Evolutionary conservation across 345 rosid genomes (phyloP).

Genomic region (Trapa bicornis): DNA sequence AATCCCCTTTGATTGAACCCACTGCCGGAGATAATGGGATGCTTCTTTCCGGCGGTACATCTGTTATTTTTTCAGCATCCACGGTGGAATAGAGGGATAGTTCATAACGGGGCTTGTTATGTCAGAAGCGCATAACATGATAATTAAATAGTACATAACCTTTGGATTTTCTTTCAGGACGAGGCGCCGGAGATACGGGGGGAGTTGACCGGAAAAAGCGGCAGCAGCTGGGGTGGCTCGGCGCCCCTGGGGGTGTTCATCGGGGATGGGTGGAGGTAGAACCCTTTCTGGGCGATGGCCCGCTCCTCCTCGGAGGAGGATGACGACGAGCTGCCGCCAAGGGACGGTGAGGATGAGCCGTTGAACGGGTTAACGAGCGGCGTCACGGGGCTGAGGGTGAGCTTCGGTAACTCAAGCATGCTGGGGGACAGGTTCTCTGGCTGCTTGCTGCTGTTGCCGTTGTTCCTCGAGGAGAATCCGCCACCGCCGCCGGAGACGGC

Average conservation of each 20-base stretch:
- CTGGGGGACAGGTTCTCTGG: conserved; percentile 86
- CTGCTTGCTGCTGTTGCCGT: neutral
- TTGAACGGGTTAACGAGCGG: conserved; percentile 61
- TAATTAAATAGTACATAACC: neutral
- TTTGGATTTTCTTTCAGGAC: conserved; percentile 10
- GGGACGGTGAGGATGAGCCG: conserved; percentile 22
- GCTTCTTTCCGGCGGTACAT: no score
- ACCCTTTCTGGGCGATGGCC: conserved; percentile 83
- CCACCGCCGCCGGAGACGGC: neutral
- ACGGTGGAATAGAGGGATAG: neutral
- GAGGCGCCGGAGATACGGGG: conserved; percentile 31
- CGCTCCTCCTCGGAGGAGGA: conserved; percentile 61
- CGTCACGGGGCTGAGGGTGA: conserved; percentile 86
- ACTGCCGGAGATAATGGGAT: no score
- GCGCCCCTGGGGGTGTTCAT: conserved; percentile 72
- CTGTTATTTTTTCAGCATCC: neutral
- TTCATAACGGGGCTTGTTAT: neutral
- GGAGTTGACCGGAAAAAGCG: conserved; percentile 81
- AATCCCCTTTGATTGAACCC: no score
- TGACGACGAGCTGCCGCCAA: conserved; percentile 17
- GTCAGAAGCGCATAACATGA: neutral
- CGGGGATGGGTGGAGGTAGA: conserved; percentile 82
- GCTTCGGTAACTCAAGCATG: conserved; percentile 81
- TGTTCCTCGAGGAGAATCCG: conserved; percentile 38
- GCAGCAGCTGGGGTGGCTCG: conserved; percentile 73